Evolutionary conservation across 352 stramenopile genomes (phyloP).

Genomic region (Phytopythium helicoides): DNA sequence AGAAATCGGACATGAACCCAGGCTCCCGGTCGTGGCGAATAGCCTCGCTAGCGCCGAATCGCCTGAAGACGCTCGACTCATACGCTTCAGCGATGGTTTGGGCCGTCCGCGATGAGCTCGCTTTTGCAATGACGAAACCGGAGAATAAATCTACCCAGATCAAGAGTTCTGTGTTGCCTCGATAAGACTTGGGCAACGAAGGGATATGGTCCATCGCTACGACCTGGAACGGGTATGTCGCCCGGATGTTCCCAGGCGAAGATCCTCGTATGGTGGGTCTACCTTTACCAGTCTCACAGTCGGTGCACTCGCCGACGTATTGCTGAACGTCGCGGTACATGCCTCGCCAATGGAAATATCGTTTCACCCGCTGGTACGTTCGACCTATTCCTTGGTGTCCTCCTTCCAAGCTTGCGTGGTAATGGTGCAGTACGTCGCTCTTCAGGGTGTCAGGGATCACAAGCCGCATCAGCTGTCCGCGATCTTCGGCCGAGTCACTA

Average conservation of each 20-base stretch:
- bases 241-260: slow-evolving; percentile 8
- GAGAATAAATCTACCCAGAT: too few relatives aligned
- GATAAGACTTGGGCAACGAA: too few relatives aligned
- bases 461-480: slow-evolving; percentile 2
- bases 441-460: too few relatives aligned
- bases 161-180: too few relatives aligned
- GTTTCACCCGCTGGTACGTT: slow-evolving; percentile 4
- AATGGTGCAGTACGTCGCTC: too few relatives aligned
- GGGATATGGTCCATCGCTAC: slow-evolving; percentile 16
- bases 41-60: slow-evolving; percentile 12
- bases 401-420: slow-evolving; percentile 6
- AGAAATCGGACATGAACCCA: slow-evolving; percentile 10
- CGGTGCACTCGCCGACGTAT: too few relatives aligned
- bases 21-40: slow-evolving; percentile 16
- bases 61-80: too few relatives aligned
- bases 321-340: too few relatives aligned
- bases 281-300: slow-evolving; percentile 1
- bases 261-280: not conserved
- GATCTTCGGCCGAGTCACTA: slow-evolving; percentile 8
- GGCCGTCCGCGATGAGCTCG: too few relatives aligned
- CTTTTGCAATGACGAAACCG: too few relatives aligned
- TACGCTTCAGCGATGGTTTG: too few relatives aligned
- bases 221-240: slow-evolving; percentile 9
- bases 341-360: slow-evolving; percentile 11
- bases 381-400: slow-evolving; percentile 10